Evolutionary conservation across 306 rosid species (phyloP).

Genomic region (Luffa aegyptiaca): DNA sequence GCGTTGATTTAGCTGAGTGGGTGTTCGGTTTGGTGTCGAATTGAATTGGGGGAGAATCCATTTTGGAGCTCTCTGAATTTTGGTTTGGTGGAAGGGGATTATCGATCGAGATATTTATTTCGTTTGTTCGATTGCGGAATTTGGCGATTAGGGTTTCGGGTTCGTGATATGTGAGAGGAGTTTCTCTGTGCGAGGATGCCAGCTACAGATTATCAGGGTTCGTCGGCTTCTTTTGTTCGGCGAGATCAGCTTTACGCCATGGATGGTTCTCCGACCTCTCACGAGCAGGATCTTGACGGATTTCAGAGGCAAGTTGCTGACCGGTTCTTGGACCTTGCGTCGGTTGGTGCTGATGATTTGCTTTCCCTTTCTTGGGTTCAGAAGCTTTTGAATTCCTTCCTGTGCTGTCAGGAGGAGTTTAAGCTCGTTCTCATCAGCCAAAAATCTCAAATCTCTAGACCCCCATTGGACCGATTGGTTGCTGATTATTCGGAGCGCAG

Average conservation of each 20-base stretch:
- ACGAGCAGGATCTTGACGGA: constrained; percentile 39
- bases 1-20: not conserved
- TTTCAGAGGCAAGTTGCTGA: constrained; percentile 54
- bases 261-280: constrained; percentile 25
- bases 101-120: not conserved
- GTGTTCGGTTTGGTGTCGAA: not conserved
- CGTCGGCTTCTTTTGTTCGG: constrained; percentile 37
- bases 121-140: not conserved
- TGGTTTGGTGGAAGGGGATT: not conserved
- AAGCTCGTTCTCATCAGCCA: constrained; percentile 35
- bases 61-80: not conserved
- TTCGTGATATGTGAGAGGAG: not conserved
- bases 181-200: constrained; percentile 44
- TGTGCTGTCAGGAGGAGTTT: constrained; percentile 58
- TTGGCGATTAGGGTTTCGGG: constrained; percentile 4
- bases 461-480: constrained; percentile 59
- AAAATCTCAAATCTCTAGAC: constrained; percentile 16
- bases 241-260: constrained; percentile 40
- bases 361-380: constrained; percentile 66
- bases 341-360: constrained; percentile 25
- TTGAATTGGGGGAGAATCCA: not conserved
- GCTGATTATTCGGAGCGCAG: constrained; percentile 64
- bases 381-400: constrained; percentile 59
- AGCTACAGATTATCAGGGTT: constrained; percentile 48
- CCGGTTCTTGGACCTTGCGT: constrained; percentile 38